phyloP scores from a whole-genome alignment of 1,284 basidiomycete species.

The Trametes versicolor region DNA sequence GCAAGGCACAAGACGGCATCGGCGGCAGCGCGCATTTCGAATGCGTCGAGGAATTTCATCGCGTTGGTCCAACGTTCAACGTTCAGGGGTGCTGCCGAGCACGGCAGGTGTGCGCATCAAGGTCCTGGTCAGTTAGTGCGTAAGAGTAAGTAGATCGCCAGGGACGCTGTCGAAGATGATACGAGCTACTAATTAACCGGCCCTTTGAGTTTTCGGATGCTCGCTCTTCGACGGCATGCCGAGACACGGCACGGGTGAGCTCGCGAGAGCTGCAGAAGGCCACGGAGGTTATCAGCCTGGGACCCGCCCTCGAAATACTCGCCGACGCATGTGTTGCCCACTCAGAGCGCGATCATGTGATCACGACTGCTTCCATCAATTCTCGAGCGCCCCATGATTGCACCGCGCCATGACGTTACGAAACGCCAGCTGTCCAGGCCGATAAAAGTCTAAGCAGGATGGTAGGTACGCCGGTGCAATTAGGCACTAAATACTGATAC shows the following conservation, averaged over 20 bases:
- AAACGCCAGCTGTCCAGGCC: too few species aligned
- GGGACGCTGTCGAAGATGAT: neutral
- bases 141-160: neutral
- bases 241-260: neutral
- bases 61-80: slow-evolving; percentile 1
- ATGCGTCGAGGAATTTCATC: neutral
- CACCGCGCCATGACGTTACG: too few species aligned
- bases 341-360: neutral
- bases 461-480: too few species aligned
- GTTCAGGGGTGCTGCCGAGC: neutral
- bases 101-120: neutral
- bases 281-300: neutral
- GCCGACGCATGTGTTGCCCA: neutral
- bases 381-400: neutral
- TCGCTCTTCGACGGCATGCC: neutral
- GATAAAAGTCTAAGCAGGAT: too few species aligned
- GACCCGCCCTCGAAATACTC: neutral
- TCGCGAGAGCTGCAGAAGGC: too few species aligned
- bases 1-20: slow-evolving; percentile 2
- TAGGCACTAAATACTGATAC: too few species aligned
- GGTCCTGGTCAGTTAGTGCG: neutral
- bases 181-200: too few species aligned
- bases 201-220: neutral
- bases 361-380: neutral
- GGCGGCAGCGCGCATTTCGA: slow-evolving; percentile 4